Base-by-base conservation (phyloP, 495 filamentous ascomycete genomes). In the Penicillium cataractarum region DNA sequence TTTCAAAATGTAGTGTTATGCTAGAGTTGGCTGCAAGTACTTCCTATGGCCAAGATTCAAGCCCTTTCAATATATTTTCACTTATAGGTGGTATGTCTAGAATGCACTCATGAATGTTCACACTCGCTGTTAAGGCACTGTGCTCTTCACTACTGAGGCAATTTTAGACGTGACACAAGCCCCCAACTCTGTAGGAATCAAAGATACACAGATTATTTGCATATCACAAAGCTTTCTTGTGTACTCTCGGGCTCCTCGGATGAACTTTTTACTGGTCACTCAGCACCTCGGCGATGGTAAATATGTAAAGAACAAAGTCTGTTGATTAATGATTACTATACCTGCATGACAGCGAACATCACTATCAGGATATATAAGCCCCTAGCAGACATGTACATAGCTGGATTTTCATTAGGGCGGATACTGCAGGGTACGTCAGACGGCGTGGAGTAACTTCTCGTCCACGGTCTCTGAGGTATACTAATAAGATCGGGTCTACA, bases 311-410 rank as follows among this genome's bases (percentile, higher is more conserved):
- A 21, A 37, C n/a, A 17, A 0, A 35, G 49, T 8, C 2, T 24
- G 10, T 27, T 54, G 51, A 54, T 54, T 4, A 24, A 37, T 33
- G 51, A 54, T 54, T 35, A 52, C 49, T 52, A 6, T 54, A 6
- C 51, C 24, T 54, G 49, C 49, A 52, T 52, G 49, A 46, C 24
- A 1, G 42, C 19, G 8, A 9, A 12, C 22, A 7, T 22, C 22
- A 22, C 24, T 21, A 8, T 24, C 42, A 46, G 19, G 29, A 0
- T 12, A 27, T 15, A 7, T 26, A 49, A 3, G 22, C 19, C 9
- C 17, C 13, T 12, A 26, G 13, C n/a, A 31, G 24, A 51, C 21
- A 27, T 51, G 5, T 19, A 24, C 6, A 32, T 37, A 33, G 15
- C 17, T 19, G 17, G 17, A 37, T 37, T 54, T 9, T 4, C 37